Percentiles rank a stretch among this genome's conserved stretches.
Conservation (phyloP, 164 flowering plant species). For the Paratinospora sagittata region DNA sequence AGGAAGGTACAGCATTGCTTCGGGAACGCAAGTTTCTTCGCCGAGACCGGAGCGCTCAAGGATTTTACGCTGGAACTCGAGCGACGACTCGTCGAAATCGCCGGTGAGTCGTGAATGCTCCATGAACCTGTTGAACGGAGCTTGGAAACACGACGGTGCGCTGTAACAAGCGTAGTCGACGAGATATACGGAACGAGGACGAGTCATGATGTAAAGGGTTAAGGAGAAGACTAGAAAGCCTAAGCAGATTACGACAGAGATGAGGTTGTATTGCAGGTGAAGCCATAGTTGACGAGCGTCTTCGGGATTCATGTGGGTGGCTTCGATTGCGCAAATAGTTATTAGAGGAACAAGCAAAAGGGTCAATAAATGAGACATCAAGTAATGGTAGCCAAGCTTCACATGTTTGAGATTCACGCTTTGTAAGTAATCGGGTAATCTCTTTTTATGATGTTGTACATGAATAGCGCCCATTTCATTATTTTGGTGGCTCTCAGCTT, state of each 20-base stretch:
- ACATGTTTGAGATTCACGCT: conserved; percentile 37
- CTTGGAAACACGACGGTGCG: conserved; percentile 21
- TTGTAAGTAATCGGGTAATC: conserved; percentile 33
- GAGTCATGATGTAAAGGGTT: conserved; percentile 36
- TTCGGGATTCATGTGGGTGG: conserved; percentile 21
- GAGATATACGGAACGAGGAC: conserved; percentile 35
- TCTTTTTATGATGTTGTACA: conserved; percentile 18
- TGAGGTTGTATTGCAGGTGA: conserved; percentile 31
- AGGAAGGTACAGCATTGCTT: conserved; percentile 29
- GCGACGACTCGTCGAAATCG: conserved; percentile 24
- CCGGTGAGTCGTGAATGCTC: conserved; percentile 26
- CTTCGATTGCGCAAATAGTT: conserved; percentile 15
- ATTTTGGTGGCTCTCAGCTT: neutral
- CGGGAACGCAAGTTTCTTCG: conserved; percentile 33
- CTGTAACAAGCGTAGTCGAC: conserved; percentile 38
- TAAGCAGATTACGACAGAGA: conserved; percentile 21
- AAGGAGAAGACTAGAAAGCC: conserved; percentile 26
- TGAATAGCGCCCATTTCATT: too few relatives aligned
- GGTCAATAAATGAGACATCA: conserved; percentile 30
- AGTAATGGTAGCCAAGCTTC: conserved; percentile 37
- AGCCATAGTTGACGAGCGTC: conserved; percentile 26
- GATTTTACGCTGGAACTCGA: conserved; percentile 37
- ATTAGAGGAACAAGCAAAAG: conserved; percentile 27
- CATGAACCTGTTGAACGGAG: conserved; percentile 23
- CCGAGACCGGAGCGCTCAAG: conserved; percentile 35